Evolutionary conservation across 768 basidiomycete genomes (phyloP).

Genomic region (Dentipellis sp.): DNA sequence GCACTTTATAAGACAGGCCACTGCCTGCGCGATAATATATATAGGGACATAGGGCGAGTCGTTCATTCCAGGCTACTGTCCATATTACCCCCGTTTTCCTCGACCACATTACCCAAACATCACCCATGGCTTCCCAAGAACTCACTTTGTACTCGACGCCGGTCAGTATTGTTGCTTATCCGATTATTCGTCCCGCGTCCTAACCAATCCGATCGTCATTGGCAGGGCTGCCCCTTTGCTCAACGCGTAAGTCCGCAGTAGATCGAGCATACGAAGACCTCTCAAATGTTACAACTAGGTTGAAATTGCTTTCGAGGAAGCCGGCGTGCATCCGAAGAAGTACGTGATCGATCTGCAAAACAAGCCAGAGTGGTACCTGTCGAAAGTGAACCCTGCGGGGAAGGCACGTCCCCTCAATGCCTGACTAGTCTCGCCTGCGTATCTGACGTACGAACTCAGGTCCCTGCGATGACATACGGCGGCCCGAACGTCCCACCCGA

Average conservation of each 20-base stretch:
- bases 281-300: constrained; percentile 24
- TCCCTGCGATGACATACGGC: constrained; percentile 54
- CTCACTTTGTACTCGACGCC: background rate
- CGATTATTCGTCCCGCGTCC: background rate
- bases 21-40: too few relatives aligned
- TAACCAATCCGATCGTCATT: background rate
- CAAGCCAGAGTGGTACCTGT: constrained; percentile 64
- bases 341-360: constrained; percentile 53
- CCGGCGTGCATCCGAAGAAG: constrained; percentile 35
- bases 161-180: background rate
- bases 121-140: background rate
- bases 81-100: too few relatives aligned
- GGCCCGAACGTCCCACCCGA: constrained; percentile 47
- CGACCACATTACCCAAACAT: too few relatives aligned
- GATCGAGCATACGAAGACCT: background rate
- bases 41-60: too few relatives aligned
- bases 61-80: too few relatives aligned
- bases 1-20: too few relatives aligned
- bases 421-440: too few relatives aligned
- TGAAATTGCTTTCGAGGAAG: constrained; percentile 57
- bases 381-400: constrained; percentile 55
- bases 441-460: constrained; percentile 21
- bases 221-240: background rate
- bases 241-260: background rate
- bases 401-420: constrained; percentile 52